Conservation (phyloP, 805 yeast species). For the Ogataea zsoltii region DNA sequence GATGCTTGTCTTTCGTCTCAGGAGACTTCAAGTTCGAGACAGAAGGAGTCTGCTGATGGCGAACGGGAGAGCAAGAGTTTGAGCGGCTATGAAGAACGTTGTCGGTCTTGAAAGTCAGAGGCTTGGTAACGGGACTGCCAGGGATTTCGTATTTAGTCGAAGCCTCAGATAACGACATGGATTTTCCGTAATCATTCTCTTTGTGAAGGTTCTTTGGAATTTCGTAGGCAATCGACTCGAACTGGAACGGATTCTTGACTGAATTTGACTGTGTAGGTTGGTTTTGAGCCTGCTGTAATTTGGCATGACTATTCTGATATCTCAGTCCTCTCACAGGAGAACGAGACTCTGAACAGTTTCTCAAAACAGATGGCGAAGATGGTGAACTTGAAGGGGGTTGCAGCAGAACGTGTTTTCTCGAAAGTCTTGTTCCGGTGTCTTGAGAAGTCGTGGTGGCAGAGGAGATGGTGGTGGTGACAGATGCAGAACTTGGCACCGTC, state of each 20-base stretch:
- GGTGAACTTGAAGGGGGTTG: constrained; percentile 12
- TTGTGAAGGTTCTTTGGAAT: constrained; percentile 32
- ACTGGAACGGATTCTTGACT: constrained; percentile 33
- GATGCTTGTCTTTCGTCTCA: constrained; percentile 13
- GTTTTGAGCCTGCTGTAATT: background rate
- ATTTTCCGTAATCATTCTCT: constrained; percentile 20
- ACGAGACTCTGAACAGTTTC: constrained; percentile 23
- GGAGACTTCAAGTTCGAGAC: background rate
- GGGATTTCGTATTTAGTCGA: constrained; percentile 7
- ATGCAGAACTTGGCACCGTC: constrained; percentile 9
- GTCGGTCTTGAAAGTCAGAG: background rate
- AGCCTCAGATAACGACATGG: constrained; percentile 19
- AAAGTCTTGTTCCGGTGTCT: constrained; percentile 7
- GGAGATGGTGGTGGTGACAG: constrained; percentile 7
- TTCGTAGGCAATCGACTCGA: constrained; percentile 34
- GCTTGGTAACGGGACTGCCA: background rate
- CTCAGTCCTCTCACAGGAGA: constrained; percentile 29
- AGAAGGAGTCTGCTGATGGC: constrained; percentile 10
- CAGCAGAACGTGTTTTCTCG: constrained; percentile 12
- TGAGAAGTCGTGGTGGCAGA: constrained; percentile 3
- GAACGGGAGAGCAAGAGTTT: constrained; percentile 16
- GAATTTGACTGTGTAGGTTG: constrained; percentile 1
- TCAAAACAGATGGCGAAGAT: constrained; percentile 16
- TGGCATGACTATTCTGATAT: constrained; percentile 11
- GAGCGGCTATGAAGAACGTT: background rate